Conservation (phyloP, 805 yeast species). For the Zygoascus biomembranicola region DNA sequence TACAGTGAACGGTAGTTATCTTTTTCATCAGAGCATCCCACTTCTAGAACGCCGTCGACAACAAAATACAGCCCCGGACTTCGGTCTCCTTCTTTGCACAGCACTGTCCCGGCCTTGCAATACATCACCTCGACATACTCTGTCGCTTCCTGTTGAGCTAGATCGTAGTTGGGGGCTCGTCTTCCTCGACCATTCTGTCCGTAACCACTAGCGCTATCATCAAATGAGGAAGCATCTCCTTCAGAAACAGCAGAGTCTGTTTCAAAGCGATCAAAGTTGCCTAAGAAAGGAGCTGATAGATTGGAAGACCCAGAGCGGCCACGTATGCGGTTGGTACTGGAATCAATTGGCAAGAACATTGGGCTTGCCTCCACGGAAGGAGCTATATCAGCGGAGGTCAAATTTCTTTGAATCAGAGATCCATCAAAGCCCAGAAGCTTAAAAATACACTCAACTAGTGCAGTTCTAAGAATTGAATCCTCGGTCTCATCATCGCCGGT, state of each 20-base stretch:
- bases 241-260: slow-evolving; percentile 5
- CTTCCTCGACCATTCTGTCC: background rate
- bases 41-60: slow-evolving; percentile 69
- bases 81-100: slow-evolving; percentile 57
- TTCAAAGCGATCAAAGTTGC: slow-evolving; percentile 1
- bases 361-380: slow-evolving; percentile 19
- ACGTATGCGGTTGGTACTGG: background rate
- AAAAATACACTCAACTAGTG: slow-evolving; percentile 65
- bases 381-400: background rate
- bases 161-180: slow-evolving; percentile 5
- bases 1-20: slow-evolving; percentile 32
- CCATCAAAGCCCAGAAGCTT: slow-evolving; percentile 54
- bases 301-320: background rate
- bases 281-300: background rate
- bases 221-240: slow-evolving; percentile 1
- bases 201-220: background rate
- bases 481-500: slow-evolving; percentile 65
- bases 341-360: slow-evolving; percentile 8
- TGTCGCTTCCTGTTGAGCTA: slow-evolving; percentile 15
- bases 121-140: slow-evolving; percentile 47
- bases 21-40: slow-evolving; percentile 37
- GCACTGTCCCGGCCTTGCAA: slow-evolving; percentile 42
- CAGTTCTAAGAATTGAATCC: slow-evolving; percentile 52
- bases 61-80: slow-evolving; percentile 75
- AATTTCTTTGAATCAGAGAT: slow-evolving; percentile 12